Percentiles rank a stretch among this genome's conserved stretches.
These are phyloP conservation scores for Lasiodiplodia hormozganensis DNA, from an alignment of 2,329 filamentous ascomycete species.

Conservation along the genomic window DNA sequence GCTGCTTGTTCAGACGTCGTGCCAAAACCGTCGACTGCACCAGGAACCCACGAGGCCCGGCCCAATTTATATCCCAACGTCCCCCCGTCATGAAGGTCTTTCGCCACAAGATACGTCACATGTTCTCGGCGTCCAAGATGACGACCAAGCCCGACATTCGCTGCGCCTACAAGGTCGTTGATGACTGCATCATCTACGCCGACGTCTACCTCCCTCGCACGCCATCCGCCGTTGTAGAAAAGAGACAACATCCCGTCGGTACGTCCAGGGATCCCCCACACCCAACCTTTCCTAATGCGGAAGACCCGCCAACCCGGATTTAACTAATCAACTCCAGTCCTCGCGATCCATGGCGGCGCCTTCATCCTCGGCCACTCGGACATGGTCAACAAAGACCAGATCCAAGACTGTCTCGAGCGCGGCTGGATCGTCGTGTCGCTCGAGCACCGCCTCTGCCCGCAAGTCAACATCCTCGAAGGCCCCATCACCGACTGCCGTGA, in stretches of 20 bases:
- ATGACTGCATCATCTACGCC: conserved; percentile 25
- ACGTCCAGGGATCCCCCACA: conserved; percentile 29
- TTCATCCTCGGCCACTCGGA: conserved; percentile 47
- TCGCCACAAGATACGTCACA: background rate
- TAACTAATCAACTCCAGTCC: conserved; percentile 39
- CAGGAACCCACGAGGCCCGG: background rate
- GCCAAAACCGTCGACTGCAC: background rate
- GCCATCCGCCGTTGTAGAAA: background rate
- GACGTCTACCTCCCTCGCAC: conserved; percentile 28
- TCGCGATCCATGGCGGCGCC: conserved; percentile 54
- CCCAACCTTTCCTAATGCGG: background rate
- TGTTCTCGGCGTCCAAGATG: background rate
- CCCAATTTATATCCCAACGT: background rate
- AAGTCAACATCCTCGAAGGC: conserved; percentile 41
- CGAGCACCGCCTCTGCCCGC: conserved; percentile 43
- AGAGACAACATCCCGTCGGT: conserved; percentile 1
- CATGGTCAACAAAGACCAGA: conserved; percentile 33
- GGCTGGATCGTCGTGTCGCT: conserved; percentile 33
- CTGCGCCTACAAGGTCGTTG: conserved; percentile 29
- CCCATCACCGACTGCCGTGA: conserved; percentile 46
- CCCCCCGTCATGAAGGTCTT: background rate
- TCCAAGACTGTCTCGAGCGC: conserved; percentile 32
- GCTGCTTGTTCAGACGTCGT: background rate
- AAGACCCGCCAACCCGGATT: background rate
- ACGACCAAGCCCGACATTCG: conserved; percentile 2